Evolutionary conservation across 2,329 filamentous ascomycete species (phyloP).

Genomic region (Fonsecaea monophora): DNA sequence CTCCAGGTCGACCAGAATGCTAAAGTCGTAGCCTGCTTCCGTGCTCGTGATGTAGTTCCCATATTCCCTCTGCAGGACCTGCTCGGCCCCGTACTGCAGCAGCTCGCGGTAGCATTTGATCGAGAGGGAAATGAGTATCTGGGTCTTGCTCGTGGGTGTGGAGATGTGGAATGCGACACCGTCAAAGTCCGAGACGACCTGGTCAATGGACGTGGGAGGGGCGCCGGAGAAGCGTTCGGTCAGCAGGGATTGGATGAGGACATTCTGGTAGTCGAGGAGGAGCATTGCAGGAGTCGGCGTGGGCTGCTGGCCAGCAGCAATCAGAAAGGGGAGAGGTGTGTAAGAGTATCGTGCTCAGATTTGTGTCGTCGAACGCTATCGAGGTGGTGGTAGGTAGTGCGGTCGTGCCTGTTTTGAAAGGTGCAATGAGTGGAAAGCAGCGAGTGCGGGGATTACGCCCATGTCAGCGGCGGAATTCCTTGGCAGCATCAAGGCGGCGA

Average conservation of each 20-base stretch:
- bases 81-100: constrained; percentile 87
- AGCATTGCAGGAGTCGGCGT: constrained; percentile 64
- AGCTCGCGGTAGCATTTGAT: constrained; percentile 95
- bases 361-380: background rate
- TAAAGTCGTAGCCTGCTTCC: constrained; percentile 95
- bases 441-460: background rate
- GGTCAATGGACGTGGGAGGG: constrained; percentile 74
- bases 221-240: constrained; percentile 89
- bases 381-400: background rate
- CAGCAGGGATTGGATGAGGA: constrained; percentile 93
- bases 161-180: constrained; percentile 98
- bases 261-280: constrained; percentile 98
- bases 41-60: constrained; percentile 85
- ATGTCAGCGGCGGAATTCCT: constrained; percentile 11
- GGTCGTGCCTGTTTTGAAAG: background rate
- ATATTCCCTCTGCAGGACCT: constrained; percentile 93
- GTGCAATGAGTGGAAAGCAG: background rate
- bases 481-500: background rate
- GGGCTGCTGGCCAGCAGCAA: constrained; percentile 7
- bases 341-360: background rate
- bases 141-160: constrained; percentile 89
- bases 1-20: constrained; percentile 86
- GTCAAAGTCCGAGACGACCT: constrained; percentile 98
- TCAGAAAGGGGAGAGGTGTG: background rate
- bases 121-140: constrained; percentile 92